Evolutionary conservation across 495 filamentous ascomycete genomes (phyloP), one percentile per base, ranked within the genome.

Genomic region (Xylaria curta): DNA sequence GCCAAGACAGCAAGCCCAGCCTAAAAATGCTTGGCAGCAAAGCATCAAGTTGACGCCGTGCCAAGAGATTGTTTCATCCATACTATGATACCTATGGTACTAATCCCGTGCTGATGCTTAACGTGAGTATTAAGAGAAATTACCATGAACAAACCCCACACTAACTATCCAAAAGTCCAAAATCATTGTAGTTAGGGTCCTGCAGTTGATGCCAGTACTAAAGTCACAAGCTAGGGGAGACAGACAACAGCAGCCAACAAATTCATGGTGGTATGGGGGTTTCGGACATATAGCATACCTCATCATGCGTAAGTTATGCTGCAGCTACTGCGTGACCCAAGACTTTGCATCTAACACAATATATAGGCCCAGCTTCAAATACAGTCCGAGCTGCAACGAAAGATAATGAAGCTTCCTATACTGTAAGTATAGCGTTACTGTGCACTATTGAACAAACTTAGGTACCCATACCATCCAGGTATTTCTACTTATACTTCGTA

Each of bases 41-140:
- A 38, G 58, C 31, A 60, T 33, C 31, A 60, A 38, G 38, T 38
- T 38, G 58, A 36, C 58, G 38, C 36, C 1, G 9, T 28, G 58
- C 58, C 58, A 60, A 60, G 58, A 60, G 58, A 38, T 38, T 60
- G 58, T 60, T 60, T 60, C 58, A 60, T 60, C 58, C 33, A 38
- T 56, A 15, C 53, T 42, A 42, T 8, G 12, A 9, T 42, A 13
- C 6, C 36, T 38, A 24, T 19, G 53, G 53, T 54, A 9, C 51
- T 54, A 54, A 54, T 60, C 56, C 56, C 33, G 56, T 19, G 56
- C 56, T 33, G 31, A 3, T 36, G 7, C 58, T 60, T 60, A 60
- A n/a, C 58, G 7, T 7, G 21, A 19, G 17, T 3, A 38, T 38
- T 38, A 60, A 60, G 58, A 38, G 7, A 60, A 9, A 26, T 26